Percentiles rank a stretch among this genome's conserved stretches.
Conservation (phyloP, 345 rosid species). For the Zanthoxylum bungeanum region DNA sequence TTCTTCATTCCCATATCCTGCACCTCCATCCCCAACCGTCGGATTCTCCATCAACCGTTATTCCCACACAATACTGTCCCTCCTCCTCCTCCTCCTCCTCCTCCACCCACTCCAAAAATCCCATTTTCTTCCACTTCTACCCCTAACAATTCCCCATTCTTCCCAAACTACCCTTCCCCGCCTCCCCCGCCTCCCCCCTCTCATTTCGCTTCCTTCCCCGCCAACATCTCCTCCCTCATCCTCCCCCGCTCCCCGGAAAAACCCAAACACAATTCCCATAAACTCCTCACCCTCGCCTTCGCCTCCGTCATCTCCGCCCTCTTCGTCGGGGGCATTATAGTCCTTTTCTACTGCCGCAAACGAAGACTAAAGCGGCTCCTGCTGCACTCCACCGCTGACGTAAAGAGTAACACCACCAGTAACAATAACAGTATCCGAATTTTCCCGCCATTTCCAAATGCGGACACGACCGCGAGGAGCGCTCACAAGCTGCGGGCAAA, state of each 20-base stretch:
- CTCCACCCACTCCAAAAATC: conserved; percentile 34
- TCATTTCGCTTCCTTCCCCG: conserved; percentile 79
- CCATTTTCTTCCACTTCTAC: conserved; percentile 55
- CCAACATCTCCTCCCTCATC: conserved; percentile 82
- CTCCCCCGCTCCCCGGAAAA: conserved; percentile 56
- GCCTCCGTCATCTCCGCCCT: conserved; percentile 50
- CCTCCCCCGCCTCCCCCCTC: conserved; percentile 82
- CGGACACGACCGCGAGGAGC: conserved; percentile 3
- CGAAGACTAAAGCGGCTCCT: conserved; percentile 20
- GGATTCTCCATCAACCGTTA: conserved; percentile 80
- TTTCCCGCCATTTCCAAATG: conserved; percentile 6
- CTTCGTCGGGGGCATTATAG: conserved; percentile 29
- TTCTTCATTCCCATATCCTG: conserved; percentile 11
- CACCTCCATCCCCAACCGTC: conserved; percentile 35
- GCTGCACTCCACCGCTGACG: conserved; percentile 13
- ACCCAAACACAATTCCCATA: conserved; percentile 40
- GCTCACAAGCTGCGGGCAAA: conserved; percentile 37
- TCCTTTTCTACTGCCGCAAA: conserved; percentile 48
- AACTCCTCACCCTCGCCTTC: conserved; percentile 47
- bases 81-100: conserved; percentile 44
- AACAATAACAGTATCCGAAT: conserved; percentile 1
- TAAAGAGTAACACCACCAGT: conserved; percentile 21
- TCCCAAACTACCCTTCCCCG: conserved; percentile 65
- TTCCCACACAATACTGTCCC: conserved; percentile 46
- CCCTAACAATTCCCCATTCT: conserved; percentile 60